Percentiles rank a stretch among this genome's conserved stretches.
These are phyloP conservation scores for Penicillium herquei DNA, from an alignment of 495 filamentous ascomycete genomes.

Conservation along the genomic window DNA sequence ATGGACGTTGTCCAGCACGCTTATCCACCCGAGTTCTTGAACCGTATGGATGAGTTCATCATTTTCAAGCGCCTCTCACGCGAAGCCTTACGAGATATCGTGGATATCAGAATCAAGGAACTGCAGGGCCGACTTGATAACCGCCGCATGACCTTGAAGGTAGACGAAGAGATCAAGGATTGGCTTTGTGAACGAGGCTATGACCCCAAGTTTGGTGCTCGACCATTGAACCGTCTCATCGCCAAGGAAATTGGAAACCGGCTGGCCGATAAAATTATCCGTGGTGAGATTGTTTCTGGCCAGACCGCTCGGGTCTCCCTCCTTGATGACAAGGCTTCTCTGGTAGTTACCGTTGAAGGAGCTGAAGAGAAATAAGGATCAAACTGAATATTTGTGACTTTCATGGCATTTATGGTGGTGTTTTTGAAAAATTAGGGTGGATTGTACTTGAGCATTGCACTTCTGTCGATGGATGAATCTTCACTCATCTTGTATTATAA, in stretches of 20 bases:
- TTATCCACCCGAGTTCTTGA: slow-evolving; percentile 93
- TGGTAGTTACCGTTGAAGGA: slow-evolving; percentile 29
- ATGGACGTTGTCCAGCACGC: slow-evolving; percentile 79
- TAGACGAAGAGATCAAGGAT: slow-evolving; percentile 66
- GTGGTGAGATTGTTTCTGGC: slow-evolving; percentile 74
- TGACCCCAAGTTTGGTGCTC: slow-evolving; percentile 85
- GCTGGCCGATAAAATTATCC: slow-evolving; percentile 87
- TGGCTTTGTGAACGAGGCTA: slow-evolving; percentile 90
- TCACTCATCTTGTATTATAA: slow-evolving; percentile 22
- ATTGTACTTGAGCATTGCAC: slow-evolving; percentile 6
- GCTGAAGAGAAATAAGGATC: slow-evolving; percentile 11
- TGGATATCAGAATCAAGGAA: slow-evolving; percentile 86
- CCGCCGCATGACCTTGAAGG: slow-evolving; percentile 73
- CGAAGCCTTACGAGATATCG: slow-evolving; percentile 82
- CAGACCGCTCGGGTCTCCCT: slow-evolving; percentile 68
- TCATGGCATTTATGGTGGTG: slow-evolving; percentile 4
- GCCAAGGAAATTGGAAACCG: slow-evolving; percentile 83
- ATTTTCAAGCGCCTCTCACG: slow-evolving; percentile 82
- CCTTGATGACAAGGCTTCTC: slow-evolving; percentile 41
- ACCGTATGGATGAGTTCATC: slow-evolving; percentile 95
- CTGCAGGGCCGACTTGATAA: slow-evolving; percentile 82
- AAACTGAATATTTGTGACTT: slow-evolving; percentile 1
- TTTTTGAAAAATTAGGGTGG: not conserved
- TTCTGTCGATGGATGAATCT: slow-evolving; percentile 11
- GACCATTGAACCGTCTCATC: slow-evolving; percentile 91